Evolutionary conservation across 352 stramenopile genomes (phyloP), one percentile per base, ranked within the genome.

Genomic region (Phytophthora hibernalis): DNA sequence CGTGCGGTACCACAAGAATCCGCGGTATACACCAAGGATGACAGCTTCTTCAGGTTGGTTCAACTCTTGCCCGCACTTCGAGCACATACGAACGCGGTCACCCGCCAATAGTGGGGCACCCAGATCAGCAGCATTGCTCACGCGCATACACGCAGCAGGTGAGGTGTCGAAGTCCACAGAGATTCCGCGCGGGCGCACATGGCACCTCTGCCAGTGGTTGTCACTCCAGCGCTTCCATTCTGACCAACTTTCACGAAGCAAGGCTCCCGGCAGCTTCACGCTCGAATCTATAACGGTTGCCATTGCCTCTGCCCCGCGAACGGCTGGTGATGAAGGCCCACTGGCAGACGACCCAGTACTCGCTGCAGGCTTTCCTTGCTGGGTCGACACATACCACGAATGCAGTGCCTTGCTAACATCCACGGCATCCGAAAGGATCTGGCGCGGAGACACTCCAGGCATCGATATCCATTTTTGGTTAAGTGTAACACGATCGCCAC

Each of bases 31-130:
- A 61, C 89, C 97, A 20, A 99, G 75, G 54, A 99, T 85, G 38
- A 98, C 79, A 28, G 97, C 97, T 86, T 99, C 96, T 77, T 99
- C 97, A 9, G 96, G 91, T 21, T 98, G 83, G 57, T 99, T 98
- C 40, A 99, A 78, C 74, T 98, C 90, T 40, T 97, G 88, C 15
- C 97, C 97, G 38, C 92, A 94, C 66, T 97, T 98, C 1, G 93
- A 91, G 51, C 91, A 96, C 37, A 99, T 92, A 22, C 90, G 83
- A 18, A 99, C 95, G 51, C 86, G 89, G 75, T 99, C 97, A 30
- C 97, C 97, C 53, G 93, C 81, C 47, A 99, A 77, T 21, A 99
- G 89, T 20, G 92, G 92, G 47, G 86, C 83, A 33, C 74, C 67
- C n/a, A 98, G 69, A 9, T 96, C 95, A 55, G 97, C 86, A 26